phyloP scores from a whole-genome alignment of 176 grass and related monocot species.

The Phoenix dactylifera region DNA sequence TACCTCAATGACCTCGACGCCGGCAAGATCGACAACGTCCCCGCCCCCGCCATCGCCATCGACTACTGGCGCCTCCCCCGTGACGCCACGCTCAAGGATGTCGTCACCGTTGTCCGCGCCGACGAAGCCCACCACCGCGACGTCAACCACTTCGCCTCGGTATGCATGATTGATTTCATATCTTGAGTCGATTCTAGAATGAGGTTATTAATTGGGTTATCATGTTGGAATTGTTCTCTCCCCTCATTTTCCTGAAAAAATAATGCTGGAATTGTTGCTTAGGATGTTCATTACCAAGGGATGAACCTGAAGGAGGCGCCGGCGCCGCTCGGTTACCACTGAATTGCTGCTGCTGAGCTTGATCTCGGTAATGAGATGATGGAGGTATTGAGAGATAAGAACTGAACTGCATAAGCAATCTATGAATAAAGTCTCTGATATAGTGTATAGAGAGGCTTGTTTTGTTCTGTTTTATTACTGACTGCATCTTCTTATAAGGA shows the following conservation, averaged over 20 bases:
- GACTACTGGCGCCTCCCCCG: constrained; percentile 91
- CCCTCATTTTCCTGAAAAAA: too few relatives aligned
- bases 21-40: constrained; percentile 51
- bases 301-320: background rate
- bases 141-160: constrained; percentile 89
- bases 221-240: background rate
- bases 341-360: background rate
- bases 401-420: too few relatives aligned
- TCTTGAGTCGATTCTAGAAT: too few relatives aligned
- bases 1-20: constrained; percentile 77
- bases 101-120: constrained; percentile 77
- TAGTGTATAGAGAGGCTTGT: too few relatives aligned
- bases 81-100: constrained; percentile 85
- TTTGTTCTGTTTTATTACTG: too few relatives aligned
- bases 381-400: too few relatives aligned
- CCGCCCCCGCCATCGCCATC: constrained; percentile 84
- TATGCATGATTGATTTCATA: constrained; percentile 1
- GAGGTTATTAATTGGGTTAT: too few relatives aligned
- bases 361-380: too few relatives aligned
- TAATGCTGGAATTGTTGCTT: background rate
- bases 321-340: constrained; percentile 5
- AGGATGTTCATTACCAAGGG: constrained; percentile 13
- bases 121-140: constrained; percentile 97
- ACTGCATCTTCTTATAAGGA: too few relatives aligned
- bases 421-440: too few relatives aligned